Conservation (phyloP, 805 yeast species). For the Schizosaccharomyces octosporus region DNA sequence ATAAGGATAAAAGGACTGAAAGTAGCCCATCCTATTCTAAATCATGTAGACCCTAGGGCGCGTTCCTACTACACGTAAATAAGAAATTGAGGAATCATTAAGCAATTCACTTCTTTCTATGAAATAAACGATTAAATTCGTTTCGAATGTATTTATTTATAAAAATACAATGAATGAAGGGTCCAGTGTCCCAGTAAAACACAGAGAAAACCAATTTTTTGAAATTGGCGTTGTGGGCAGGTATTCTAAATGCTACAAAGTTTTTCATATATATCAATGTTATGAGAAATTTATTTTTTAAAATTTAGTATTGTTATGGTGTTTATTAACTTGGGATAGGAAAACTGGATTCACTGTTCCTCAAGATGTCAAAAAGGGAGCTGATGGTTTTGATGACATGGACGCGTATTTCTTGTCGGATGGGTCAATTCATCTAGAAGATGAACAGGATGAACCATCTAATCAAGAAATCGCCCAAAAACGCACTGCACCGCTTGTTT, state of each 20-base stretch:
- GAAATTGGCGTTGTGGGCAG: slow-evolving; percentile 1
- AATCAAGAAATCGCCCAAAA: background rate
- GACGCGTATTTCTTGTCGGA: background rate
- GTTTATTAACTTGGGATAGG: background rate
- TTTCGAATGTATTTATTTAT: background rate
- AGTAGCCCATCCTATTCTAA: background rate
- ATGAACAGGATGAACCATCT: background rate
- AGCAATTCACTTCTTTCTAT: background rate
- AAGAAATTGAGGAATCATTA: background rate
- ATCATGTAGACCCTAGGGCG: background rate
- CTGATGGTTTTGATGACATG: background rate
- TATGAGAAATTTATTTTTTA: background rate
- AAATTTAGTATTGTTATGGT: background rate
- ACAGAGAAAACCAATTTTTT: background rate
- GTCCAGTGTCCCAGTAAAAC: background rate
- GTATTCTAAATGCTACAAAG: background rate
- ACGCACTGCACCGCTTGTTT: background rate
- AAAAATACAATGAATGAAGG: background rate
- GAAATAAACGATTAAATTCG: background rate
- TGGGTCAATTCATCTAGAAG: background rate
- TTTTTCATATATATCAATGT: too few species aligned
- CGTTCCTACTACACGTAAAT: background rate
- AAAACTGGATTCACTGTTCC: slow-evolving; percentile 1
- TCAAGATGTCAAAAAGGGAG: background rate
- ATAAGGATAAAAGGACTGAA: too few species aligned